A percentile compares a stretch with the other conserved stretches of the same genome.
phyloP scores from a whole-genome alignment of 78 protist genomes.

The Dictyostelium firmibasis region DNA sequence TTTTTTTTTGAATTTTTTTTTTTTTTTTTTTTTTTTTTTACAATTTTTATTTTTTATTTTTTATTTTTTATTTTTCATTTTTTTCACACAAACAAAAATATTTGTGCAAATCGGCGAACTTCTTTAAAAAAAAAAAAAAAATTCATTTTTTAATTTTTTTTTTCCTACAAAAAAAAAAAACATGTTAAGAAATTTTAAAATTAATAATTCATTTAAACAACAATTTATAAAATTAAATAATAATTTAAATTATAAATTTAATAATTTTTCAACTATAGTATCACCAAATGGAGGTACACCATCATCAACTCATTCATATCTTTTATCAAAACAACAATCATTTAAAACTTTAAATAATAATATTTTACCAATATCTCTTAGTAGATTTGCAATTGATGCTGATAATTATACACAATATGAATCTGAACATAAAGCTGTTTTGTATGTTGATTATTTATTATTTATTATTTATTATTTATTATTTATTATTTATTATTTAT shows the following conservation, averaged over 20 bases:
- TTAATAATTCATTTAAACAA: not conserved
- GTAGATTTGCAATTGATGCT: conserved; percentile 4
- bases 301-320: not conserved
- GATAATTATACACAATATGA: conserved; percentile 28
- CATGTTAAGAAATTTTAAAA: not conserved
- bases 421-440: conserved; percentile 30
- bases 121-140: not conserved
- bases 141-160: not conserved
- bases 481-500: not conserved
- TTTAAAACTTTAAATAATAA: not conserved
- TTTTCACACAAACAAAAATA: too few species aligned
- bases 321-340: not conserved
- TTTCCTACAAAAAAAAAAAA: not conserved
- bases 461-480: not conserved
- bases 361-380: not conserved
- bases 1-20: not conserved
- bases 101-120: not conserved
- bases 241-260: not conserved
- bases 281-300: conserved; percentile 5
- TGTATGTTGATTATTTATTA: conserved; percentile 3
- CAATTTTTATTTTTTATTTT: not conserved
- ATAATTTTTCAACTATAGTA: not conserved
- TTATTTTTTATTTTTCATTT: not conserved
- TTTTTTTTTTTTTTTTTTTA: not conserved
- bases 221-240: not conserved